Evolutionary conservation across 106 monocot genomes (phyloP).

Genomic region (Iris macrosiphon): DNA sequence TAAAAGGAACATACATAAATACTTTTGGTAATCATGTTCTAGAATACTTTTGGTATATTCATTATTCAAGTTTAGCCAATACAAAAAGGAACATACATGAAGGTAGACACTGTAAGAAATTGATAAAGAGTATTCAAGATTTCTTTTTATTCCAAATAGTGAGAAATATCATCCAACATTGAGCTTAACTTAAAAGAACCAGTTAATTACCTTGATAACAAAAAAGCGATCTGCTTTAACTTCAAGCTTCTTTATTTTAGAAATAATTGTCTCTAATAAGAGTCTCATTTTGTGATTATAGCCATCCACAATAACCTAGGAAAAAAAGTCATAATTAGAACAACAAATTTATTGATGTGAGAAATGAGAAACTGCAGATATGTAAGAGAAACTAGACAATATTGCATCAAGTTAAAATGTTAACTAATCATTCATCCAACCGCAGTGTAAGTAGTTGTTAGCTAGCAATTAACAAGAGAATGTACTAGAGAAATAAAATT

Average conservation of each 20-base stretch:
- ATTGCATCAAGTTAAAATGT: not conserved
- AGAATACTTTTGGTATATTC: too few species aligned
- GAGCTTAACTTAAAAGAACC: too few species aligned
- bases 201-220: conserved; percentile 78
- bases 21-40: too few species aligned
- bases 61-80: too few species aligned
- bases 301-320: conserved; percentile 55
- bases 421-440: not conserved
- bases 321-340: conserved; percentile 6
- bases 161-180: too few species aligned
- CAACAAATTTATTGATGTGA: not conserved
- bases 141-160: too few species aligned
- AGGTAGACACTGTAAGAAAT: too few species aligned
- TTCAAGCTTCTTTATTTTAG: conserved; percentile 66
- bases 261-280: conserved; percentile 65
- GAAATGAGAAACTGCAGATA: not conserved
- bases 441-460: not conserved
- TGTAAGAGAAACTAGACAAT: not conserved
- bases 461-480: too few species aligned
- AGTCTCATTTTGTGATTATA: conserved; percentile 92
- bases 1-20: too few species aligned
- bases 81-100: too few species aligned
- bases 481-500: too few species aligned
- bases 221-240: conserved; percentile 72
- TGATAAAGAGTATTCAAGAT: too few species aligned